Base-by-base conservation (phyloP, 768 basidiomycete genomes). In the Leucosporidium scottii region DNA sequence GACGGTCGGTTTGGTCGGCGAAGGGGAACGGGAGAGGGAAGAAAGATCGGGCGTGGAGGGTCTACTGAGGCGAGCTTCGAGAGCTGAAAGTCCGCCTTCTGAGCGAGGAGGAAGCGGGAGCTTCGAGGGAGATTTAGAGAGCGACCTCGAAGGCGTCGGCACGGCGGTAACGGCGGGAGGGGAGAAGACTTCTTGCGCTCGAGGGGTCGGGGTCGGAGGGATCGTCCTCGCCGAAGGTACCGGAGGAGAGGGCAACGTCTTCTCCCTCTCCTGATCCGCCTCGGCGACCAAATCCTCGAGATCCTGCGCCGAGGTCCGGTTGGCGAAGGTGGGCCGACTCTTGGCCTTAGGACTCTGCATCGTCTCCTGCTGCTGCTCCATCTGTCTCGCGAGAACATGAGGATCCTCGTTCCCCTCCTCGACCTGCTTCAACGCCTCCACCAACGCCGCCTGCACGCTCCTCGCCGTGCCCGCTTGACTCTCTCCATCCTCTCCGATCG, bases 401-500 rank as follows among this genome's bases (percentile, higher is more conserved):
- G 39, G 39, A 15, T 44, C 39, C 39, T 44, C 39, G 39, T 15
- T 44, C 39, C 39, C 39, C 15, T 44, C 39, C 39, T 44, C 39
- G 39, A 44, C 39, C 8, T 2, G 8, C 61, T 7, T 39, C 39
- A 44, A 44, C 39, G 39, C 53, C 10, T 49, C 18, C 50, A 4
- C 27, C 34, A 65, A 20, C 34, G 55, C 60, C 4, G 31, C 59
- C 34, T 23, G 44, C 47, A 51, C 20, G 48, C 30, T 13, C 10
- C n/a, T 58, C 2, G 60, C 65, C 28, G 75, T 76, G 1, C 75
- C 75, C 12, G 75, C 75, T 44, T 75, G 75, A 20, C 62, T 65
- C 62, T 76, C 75, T 10, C 75, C 75, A 53, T 76, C 75, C 61
- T 76, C 75, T 25, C 74, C 75, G 13, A 76, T 76, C 23, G 75